Evolutionary conservation across 75 land plant genomes (phyloP).

Genomic region (Pinus taeda): DNA sequence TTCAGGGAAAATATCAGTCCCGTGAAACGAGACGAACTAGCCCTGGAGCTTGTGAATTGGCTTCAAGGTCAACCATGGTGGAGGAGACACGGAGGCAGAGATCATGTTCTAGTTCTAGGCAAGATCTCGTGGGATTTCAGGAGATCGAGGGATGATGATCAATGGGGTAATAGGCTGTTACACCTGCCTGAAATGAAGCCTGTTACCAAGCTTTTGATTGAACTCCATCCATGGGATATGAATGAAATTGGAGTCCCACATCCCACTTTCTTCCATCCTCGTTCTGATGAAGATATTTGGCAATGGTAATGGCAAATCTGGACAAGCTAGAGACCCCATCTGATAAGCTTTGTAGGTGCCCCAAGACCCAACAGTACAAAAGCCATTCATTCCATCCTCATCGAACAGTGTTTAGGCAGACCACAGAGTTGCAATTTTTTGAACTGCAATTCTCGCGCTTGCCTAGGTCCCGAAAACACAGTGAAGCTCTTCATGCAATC

Average conservation of each 20-base stretch:
- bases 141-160: conserved; percentile 9
- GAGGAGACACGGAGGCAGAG: conserved; percentile 33
- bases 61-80: conserved; percentile 38
- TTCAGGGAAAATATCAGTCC: conserved; percentile 44
- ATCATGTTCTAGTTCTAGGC: conserved; percentile 66
- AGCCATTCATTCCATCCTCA: conserved; percentile 44
- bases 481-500: conserved; percentile 44
- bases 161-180: conserved; percentile 56
- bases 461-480: conserved; percentile 30
- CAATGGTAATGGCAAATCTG: conserved; percentile 45
- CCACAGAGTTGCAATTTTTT: conserved; percentile 24
- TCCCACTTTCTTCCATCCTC: conserved; percentile 72
- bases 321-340: not conserved
- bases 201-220: conserved; percentile 59
- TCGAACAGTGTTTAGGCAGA: conserved; percentile 39
- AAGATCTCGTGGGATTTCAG: conserved; percentile 81
- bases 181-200: conserved; percentile 45
- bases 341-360: conserved; percentile 54
- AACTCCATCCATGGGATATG: conserved; percentile 68
- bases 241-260: conserved; percentile 72
- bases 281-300: conserved; percentile 43
- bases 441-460: conserved; percentile 21
- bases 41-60: conserved; percentile 50
- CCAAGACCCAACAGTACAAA: conserved; percentile 29
- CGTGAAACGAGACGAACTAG: conserved; percentile 43